Conservation (phyloP, 1,139 yeast genomes). For the Debaryomycetaceae sp. region DNA sequence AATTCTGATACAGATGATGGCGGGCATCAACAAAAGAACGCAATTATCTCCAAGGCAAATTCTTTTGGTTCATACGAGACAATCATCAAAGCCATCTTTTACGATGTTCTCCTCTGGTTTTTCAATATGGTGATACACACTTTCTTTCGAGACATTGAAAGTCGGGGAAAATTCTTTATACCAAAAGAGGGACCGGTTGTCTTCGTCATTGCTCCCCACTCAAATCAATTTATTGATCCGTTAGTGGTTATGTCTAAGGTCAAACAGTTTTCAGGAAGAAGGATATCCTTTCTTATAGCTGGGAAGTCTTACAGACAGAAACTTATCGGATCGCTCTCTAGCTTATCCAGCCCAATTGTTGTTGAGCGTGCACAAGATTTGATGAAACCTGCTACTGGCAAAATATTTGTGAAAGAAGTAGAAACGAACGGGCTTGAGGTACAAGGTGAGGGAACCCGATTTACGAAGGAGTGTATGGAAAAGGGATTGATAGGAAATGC, state of each 20-base stretch:
- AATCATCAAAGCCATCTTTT: slow-evolving; percentile 6
- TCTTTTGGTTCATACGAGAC: no score
- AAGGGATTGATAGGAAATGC: slow-evolving; percentile 62
- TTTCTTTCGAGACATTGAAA: slow-evolving; percentile 40
- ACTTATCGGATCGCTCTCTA: slow-evolving; percentile 56
- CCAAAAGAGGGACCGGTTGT: slow-evolving; percentile 40
- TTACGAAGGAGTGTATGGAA: slow-evolving; percentile 40
- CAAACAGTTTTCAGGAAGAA: slow-evolving; percentile 35
- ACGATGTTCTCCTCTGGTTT: slow-evolving; percentile 35
- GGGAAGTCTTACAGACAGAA: slow-evolving; percentile 53
- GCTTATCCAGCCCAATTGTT: slow-evolving; percentile 61
- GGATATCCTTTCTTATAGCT: slow-evolving; percentile 57
- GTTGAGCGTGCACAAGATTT: slow-evolving; percentile 74
- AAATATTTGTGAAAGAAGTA: slow-evolving; percentile 34
- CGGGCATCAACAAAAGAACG: no score
- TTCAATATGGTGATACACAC: slow-evolving; percentile 38
- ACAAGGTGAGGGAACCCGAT: slow-evolving; percentile 47
- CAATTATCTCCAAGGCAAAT: no score
- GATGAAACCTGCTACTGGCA: slow-evolving; percentile 45
- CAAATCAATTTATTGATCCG: slow-evolving; percentile 45
- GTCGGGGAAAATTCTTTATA: slow-evolving; percentile 39
- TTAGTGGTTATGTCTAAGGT: slow-evolving; percentile 40
- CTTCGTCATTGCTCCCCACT: slow-evolving; percentile 47
- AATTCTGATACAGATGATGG: no score
- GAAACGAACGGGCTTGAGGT: slow-evolving; percentile 26